A percentile compares a stretch with the other conserved stretches of the same genome.
Evolutionary conservation across 441 rosid genomes (phyloP).

Genomic region (Sinapis alba): DNA sequence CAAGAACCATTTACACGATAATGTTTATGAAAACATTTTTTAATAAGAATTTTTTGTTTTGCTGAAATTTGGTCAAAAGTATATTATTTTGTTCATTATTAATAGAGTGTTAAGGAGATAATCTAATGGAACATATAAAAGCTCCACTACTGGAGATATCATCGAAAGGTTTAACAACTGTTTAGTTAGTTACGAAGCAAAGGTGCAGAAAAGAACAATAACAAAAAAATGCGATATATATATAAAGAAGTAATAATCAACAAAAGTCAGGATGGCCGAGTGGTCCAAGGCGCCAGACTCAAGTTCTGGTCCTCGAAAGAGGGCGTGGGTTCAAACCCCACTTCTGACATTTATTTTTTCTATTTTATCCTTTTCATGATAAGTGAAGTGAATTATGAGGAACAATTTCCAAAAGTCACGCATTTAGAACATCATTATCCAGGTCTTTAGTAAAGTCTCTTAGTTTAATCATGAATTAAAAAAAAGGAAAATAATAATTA

Average conservation of each 20-base stretch:
- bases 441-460: no score
- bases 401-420: not conserved
- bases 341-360: slow-evolving; percentile 55
- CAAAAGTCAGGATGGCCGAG: slow-evolving; percentile 91
- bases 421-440: no score
- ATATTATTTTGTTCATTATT: not conserved
- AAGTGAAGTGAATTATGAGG: not conserved
- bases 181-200: not conserved
- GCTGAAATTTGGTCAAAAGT: not conserved
- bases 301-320: slow-evolving; percentile 88
- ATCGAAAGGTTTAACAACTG: not conserved
- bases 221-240: not conserved
- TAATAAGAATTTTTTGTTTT: not conserved
- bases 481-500: no score
- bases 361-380: not conserved
- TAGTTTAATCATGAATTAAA: no score
- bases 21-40: not conserved
- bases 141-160: not conserved
- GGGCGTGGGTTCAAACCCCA: slow-evolving; percentile 97
- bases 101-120: not conserved
- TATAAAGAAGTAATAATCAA: not conserved
- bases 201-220: not conserved
- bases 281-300: slow-evolving; percentile 99
- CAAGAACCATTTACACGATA: not conserved
- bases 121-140: not conserved